Evolutionary conservation across 139 green algal species (phyloP), one percentile per base, ranked within the genome.

Genomic region (Chlamydomonas applanata): DNA sequence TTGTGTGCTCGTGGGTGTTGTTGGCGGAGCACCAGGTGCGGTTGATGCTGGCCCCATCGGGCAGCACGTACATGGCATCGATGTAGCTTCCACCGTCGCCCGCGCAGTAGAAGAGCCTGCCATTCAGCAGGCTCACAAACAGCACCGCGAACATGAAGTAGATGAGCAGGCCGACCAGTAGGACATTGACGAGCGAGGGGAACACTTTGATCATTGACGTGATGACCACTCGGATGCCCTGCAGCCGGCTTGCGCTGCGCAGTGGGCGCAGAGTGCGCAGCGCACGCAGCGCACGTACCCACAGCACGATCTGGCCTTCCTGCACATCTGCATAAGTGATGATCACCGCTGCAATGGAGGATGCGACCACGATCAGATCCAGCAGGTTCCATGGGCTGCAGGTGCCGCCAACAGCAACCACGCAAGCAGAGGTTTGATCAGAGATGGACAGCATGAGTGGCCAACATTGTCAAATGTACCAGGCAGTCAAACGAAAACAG

Each of bases 141-240:
- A 93, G 74, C 62, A 93, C 64, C 29, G 74, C 87, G 77, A 95
- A 93, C 24, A 92, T 89, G 53, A 92, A 75, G 80, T 87, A 92
- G 77, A 95, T 89, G 24, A 91, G 79, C 27, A 88, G 24, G 54
- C 80, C 91, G 11, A 95, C 62, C 29, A 92, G 76, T 24, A 87
- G 9, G 0, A 94, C 85, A 77, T 92, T 92, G 45, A 76, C 36
- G 33, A 93, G 78, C 1, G 80, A 63, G 1, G 88, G 90, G 24
- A 94, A 75, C 40, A 78, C 70, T 46, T 71, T 74, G 32, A 90
- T 83, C 49, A 93, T 81, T 1, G 86, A 81, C 33, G 83, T 86
- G 16, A 92, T 79, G 5, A 94, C 85, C 20, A 91, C 78, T 3
- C 66, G 66, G 2, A 80, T 20, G 56, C 74, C 87, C 40, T 87